Conservation (phyloP, 441 rosid species). For the Pelargonium australe region DNA sequence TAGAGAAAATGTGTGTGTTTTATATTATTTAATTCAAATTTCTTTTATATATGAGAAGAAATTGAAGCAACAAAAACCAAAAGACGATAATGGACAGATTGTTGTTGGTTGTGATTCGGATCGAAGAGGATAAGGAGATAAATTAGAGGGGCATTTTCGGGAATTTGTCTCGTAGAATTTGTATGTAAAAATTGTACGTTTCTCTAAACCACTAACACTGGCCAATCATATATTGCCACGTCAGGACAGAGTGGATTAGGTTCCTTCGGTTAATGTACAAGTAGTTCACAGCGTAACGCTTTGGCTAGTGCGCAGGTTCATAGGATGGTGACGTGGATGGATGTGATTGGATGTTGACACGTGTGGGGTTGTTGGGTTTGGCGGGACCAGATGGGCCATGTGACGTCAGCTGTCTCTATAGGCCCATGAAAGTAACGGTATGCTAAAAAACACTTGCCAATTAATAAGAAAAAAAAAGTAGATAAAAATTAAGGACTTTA, state of each 20-base stretch:
- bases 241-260: not conserved
- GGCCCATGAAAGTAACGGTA: no score
- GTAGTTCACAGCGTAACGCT: not conserved
- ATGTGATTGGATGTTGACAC: no score
- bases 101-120: not conserved
- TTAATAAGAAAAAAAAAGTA: no score
- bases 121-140: not conserved
- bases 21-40: not conserved
- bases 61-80: not conserved
- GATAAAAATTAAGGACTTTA: no score
- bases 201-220: not conserved
- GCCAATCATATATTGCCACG: not conserved
- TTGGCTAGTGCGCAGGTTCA: not conserved
- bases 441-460: no score
- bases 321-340: not conserved
- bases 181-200: not conserved
- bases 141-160: not conserved
- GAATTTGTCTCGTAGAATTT: not conserved
- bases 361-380: no score
- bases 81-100: not conserved
- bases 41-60: not conserved
- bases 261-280: not conserved
- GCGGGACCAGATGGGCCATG: no score
- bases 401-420: no score
- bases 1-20: not conserved